Percentiles rank a stretch among this genome's conserved stretches.
Evolutionary conservation across 352 stramenopile genomes (phyloP).

Genomic region (Globisporangium lucens): DNA sequence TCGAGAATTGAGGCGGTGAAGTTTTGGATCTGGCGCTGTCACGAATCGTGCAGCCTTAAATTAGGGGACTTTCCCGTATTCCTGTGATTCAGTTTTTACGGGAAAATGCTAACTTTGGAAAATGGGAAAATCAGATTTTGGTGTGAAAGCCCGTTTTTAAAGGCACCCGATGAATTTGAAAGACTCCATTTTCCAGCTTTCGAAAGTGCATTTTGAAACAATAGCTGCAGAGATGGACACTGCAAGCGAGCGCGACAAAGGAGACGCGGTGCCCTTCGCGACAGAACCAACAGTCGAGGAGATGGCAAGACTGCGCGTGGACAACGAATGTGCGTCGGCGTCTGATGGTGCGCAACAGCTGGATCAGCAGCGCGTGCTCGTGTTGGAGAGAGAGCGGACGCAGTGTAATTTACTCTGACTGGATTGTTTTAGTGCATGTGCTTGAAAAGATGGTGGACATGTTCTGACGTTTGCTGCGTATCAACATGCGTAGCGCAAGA

Average conservation of each 20-base stretch:
- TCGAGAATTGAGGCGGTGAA: background rate
- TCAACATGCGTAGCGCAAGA: constrained; percentile 23
- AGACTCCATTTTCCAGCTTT: too few relatives aligned
- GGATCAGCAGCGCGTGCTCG: constrained; percentile 24
- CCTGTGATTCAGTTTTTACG: too few relatives aligned
- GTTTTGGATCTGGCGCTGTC: constrained; percentile 1
- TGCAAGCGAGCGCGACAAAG: background rate
- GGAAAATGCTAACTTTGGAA: too few relatives aligned
- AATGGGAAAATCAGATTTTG: too few relatives aligned
- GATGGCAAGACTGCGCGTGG: constrained; percentile 8
- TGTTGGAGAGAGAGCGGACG: constrained; percentile 30
- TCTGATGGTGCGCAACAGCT: constrained; percentile 15
- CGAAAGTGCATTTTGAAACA: too few relatives aligned
- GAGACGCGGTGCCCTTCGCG: constrained; percentile 24
- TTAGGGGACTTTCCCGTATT: too few relatives aligned
- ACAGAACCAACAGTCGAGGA: constrained; percentile 30
- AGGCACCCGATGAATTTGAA: too few relatives aligned
- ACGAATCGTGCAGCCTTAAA: too few relatives aligned
- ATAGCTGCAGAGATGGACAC: background rate
- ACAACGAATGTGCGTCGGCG: background rate
- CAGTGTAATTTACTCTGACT: constrained; percentile 24
- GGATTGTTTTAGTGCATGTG: background rate
- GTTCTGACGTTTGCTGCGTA: background rate
- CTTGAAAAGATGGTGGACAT: background rate
- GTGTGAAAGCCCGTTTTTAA: too few relatives aligned